These are phyloP conservation scores for Setomelanomma holmii DNA, from an alignment of 2,329 filamentous ascomycete species.

Conservation along the genomic window DNA sequence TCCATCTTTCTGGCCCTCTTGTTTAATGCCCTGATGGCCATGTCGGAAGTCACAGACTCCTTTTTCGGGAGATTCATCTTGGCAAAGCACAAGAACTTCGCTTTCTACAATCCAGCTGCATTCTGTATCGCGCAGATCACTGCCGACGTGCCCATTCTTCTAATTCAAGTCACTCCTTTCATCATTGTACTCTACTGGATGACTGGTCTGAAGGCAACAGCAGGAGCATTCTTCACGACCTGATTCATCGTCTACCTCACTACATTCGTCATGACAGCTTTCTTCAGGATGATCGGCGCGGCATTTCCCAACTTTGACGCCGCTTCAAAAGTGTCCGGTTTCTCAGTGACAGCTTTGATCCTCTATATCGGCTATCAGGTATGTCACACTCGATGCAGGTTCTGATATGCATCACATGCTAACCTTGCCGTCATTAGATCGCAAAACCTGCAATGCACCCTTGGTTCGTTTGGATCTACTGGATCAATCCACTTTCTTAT, in stretches of 20 bases:
- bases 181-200: constrained; percentile 69
- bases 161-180: constrained; percentile 67
- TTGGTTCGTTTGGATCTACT: constrained; percentile 66
- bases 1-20: constrained; percentile 70
- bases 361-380: constrained; percentile 55
- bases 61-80: constrained; percentile 76
- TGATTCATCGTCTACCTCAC: constrained; percentile 67
- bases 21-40: constrained; percentile 67
- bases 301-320: constrained; percentile 44
- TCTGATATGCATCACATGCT: too few species aligned
- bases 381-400: too few species aligned
- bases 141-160: constrained; percentile 63
- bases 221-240: constrained; percentile 68
- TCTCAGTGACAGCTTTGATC: constrained; percentile 49
- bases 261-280: constrained; percentile 52
- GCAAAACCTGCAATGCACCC: constrained; percentile 59
- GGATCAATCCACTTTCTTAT: constrained; percentile 78
- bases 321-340: constrained; percentile 50
- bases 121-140: constrained; percentile 65
- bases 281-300: constrained; percentile 48
- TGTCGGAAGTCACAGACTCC: constrained; percentile 67
- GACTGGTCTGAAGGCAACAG: constrained; percentile 61
- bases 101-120: constrained; percentile 72
- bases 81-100: constrained; percentile 84
- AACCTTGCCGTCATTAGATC: too few species aligned